phyloP scores from a whole-genome alignment of 805 yeast genomes.

The Wickerhamiella domercqiae region DNA sequence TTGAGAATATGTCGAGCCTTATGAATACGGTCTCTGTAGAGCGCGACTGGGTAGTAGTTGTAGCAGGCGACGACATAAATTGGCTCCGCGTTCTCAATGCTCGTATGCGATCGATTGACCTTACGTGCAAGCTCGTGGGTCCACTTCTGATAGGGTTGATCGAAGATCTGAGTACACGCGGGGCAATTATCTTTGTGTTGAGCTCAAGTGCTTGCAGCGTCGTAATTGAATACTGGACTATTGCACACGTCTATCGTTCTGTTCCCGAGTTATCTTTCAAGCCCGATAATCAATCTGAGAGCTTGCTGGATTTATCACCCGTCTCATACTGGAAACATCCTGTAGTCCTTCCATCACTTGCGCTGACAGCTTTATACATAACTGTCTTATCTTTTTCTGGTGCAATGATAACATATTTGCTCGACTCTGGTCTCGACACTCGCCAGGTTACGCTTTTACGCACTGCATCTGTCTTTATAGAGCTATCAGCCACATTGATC shows the following conservation, averaged over 20 bases:
- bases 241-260: constrained; percentile 23
- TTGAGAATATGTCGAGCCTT: constrained; percentile 24
- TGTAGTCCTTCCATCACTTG: constrained; percentile 22
- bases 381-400: constrained; percentile 29
- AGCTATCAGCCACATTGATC: constrained; percentile 23
- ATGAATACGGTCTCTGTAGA: constrained; percentile 28
- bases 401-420: constrained; percentile 25
- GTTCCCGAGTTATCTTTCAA: constrained; percentile 20
- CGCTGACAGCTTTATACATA: constrained; percentile 22
- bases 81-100: constrained; percentile 22
- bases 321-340: constrained; percentile 19
- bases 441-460: constrained; percentile 24
- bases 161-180: constrained; percentile 17
- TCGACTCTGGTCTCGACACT: constrained; percentile 22
- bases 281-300: constrained; percentile 1
- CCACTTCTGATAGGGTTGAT: constrained; percentile 26
- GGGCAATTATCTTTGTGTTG: constrained; percentile 21
- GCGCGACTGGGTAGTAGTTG: constrained; percentile 30
- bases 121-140: constrained; percentile 26
- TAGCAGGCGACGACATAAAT: constrained; percentile 19
- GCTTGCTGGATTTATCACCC: neutral
- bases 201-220: constrained; percentile 21
- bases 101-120: constrained; percentile 27
- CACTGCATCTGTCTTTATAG: constrained; percentile 23
- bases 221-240: constrained; percentile 23